These are phyloP conservation scores for Candolleomyces aberdarensis DNA, from an alignment of 768 basidiomycete genomes.

Conservation along the genomic window DNA sequence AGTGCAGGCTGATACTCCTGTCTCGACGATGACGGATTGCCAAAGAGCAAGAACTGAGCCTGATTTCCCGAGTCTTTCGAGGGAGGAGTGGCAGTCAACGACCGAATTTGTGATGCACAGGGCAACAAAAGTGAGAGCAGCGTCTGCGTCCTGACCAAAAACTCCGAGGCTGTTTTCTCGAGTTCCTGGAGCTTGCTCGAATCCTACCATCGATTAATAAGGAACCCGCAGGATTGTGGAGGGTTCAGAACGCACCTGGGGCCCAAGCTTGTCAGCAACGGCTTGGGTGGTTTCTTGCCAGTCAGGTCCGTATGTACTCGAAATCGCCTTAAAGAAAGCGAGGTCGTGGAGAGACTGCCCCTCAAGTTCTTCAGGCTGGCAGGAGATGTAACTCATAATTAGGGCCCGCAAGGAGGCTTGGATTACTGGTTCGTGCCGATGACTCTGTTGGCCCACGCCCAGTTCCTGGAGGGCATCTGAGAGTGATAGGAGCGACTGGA, in stretches of 20 bases:
- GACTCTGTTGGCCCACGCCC: slow-evolving; percentile 39
- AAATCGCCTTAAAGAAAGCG: slow-evolving; percentile 44
- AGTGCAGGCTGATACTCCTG: slow-evolving; percentile 56
- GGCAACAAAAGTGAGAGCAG: slow-evolving; percentile 56
- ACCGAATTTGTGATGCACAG: slow-evolving; percentile 6
- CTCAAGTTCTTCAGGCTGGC: slow-evolving; percentile 19
- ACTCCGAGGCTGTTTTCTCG: slow-evolving; percentile 31
- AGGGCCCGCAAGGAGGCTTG: slow-evolving; percentile 39
- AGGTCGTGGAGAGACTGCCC: slow-evolving; percentile 38
- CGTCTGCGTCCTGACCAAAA: slow-evolving; percentile 55
- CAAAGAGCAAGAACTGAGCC: slow-evolving; percentile 42
- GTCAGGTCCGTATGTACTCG: slow-evolving; percentile 28
- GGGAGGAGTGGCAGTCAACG: not conserved
- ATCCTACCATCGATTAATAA: not conserved
- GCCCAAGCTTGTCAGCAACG: slow-evolving; percentile 12
- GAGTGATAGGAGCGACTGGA: slow-evolving; percentile 53
- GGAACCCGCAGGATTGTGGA: too few relatives aligned
- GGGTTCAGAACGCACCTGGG: slow-evolving; percentile 16
- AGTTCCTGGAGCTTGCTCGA: not conserved
- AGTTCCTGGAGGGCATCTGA: slow-evolving; percentile 55
- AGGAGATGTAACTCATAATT: slow-evolving; percentile 27
- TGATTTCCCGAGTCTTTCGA: slow-evolving; percentile 4
- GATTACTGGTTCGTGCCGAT: slow-evolving; percentile 31
- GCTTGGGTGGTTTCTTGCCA: slow-evolving; percentile 20
- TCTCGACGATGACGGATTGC: slow-evolving; percentile 45